Evolutionary conservation across 371 early-diverging fungal genomes (phyloP), one percentile per base, ranked within the genome.

Genomic region (Rhizopus stolonifer): DNA sequence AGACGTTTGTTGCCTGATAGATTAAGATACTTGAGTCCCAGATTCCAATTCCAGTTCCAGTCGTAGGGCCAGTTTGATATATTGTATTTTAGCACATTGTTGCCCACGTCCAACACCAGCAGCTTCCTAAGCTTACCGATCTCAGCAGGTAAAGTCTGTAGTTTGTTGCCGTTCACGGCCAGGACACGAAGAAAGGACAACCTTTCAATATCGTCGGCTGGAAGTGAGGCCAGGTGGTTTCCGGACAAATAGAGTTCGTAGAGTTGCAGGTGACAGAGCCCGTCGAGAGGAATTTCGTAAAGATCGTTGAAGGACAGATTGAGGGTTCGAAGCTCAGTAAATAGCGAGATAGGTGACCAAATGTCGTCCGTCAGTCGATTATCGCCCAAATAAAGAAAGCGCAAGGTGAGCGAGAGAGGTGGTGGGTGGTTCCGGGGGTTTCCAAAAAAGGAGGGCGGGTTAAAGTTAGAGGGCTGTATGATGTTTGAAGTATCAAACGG

Each of bases 31-130:
- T 86, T 86, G 42, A 96, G 80, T 1, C 88, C 89, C 42, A 88
- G 57, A 64, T 96, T 96, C 92, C 92, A 94, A 67, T 93, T 93
- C 85, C 94, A 95, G 66, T 96, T 94, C 95, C 95, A 96, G 59
- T 95, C 95, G 62, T 93, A 94, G 0, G 92, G 94, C 93, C 94
- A 94, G 61, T 96, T 96, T 21, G 89, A 80, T 33, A 94, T 90
- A 54, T 96, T 96, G 69, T 94, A 96, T 69, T 92, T 91, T 26
- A 96, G 73, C 26, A 83, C 75, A 56, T 96, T 94, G 67, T 87
- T 85, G 24, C 93, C 91, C 4, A 92, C 89, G 64, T 96, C 96
- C 22, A 96, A 64, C 15, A 87, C 89, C 14, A 79, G 50, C 17
- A 96, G 71, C 22, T 84, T 80, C 26, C 81, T 67, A 6, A 94